phyloP scores from a whole-genome alignment of 176 grass and related monocot genomes.

The Zoysia pacifica region DNA sequence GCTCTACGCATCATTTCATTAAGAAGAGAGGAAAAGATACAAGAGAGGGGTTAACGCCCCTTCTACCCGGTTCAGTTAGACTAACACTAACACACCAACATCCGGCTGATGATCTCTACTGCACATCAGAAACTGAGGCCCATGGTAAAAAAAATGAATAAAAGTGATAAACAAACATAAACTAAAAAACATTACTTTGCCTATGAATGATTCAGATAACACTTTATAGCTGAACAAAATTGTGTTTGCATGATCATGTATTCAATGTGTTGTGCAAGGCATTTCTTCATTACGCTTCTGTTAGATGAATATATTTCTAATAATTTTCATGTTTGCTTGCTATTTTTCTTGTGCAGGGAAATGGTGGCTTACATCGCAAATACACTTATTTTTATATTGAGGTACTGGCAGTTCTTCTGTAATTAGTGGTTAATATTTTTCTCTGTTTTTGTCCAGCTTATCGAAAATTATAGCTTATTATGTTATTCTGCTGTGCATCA shows the following conservation, averaged over 20 bases:
- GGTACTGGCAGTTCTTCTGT: constrained; percentile 46
- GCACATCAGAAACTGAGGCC: no score
- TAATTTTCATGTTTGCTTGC: constrained; percentile 24
- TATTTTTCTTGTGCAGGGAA: constrained; percentile 72
- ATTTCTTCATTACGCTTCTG: constrained; percentile 22
- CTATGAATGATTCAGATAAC: neutral
- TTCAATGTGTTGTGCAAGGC: neutral
- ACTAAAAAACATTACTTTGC: neutral
- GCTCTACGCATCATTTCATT: no score
- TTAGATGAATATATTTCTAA: constrained; percentile 24
- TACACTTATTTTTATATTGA: constrained; percentile 96
- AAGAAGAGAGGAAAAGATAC: no score
- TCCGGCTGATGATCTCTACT: no score
- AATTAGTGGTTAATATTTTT: neutral
- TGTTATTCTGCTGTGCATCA: constrained; percentile 20
- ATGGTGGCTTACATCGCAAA: constrained; percentile 99
- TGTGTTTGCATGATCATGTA: constrained; percentile 1
- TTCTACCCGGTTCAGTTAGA: no score
- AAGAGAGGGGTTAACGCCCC: no score
- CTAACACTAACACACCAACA: no score
- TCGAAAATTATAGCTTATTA: constrained; percentile 17
- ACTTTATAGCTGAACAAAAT: neutral
- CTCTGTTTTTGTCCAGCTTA: constrained; percentile 18
- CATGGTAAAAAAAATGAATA: neutral
- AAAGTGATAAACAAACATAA: neutral